Percentiles rank a stretch among this genome's conserved stretches.
Evolutionary conservation across 306 rosid genomes (phyloP).

Genomic region (Alnus rubra): DNA sequence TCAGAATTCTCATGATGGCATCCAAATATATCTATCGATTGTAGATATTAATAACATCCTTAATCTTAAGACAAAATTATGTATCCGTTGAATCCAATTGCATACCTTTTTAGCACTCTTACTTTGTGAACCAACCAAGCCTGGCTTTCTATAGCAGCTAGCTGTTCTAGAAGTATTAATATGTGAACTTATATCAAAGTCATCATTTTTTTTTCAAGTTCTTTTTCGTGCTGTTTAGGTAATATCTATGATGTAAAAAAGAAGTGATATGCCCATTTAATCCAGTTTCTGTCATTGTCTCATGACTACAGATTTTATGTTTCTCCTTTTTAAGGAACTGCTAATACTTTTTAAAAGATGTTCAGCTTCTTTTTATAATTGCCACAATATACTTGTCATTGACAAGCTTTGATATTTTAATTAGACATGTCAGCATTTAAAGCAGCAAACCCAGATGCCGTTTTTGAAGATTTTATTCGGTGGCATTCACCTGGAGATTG

Average conservation of each 20-base stretch:
- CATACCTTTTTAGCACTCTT: slow-evolving; percentile 3
- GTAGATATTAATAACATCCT: background rate
- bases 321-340: background rate
- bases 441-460: slow-evolving; percentile 93
- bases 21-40: background rate
- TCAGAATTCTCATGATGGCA: background rate
- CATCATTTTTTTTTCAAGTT: background rate
- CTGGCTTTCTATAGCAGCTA: background rate
- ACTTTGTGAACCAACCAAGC: background rate
- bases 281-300: background rate
- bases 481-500: slow-evolving; percentile 99
- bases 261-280: background rate
- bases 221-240: background rate
- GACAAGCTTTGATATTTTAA: slow-evolving; percentile 35
- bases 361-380: slow-evolving; percentile 18
- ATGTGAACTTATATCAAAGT: background rate
- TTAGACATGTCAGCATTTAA: slow-evolving; percentile 97
- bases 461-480: slow-evolving; percentile 93
- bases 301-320: background rate
- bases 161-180: background rate
- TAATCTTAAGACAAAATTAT: background rate
- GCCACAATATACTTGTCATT: slow-evolving; percentile 25
- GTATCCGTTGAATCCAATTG: background rate
- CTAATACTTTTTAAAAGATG: slow-evolving; percentile 20
- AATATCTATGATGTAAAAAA: background rate